Percentiles rank a stretch among this genome's conserved stretches.
phyloP scores from a whole-genome alignment of 2,329 filamentous ascomycete species.

The Claviceps fusiformis region DNA sequence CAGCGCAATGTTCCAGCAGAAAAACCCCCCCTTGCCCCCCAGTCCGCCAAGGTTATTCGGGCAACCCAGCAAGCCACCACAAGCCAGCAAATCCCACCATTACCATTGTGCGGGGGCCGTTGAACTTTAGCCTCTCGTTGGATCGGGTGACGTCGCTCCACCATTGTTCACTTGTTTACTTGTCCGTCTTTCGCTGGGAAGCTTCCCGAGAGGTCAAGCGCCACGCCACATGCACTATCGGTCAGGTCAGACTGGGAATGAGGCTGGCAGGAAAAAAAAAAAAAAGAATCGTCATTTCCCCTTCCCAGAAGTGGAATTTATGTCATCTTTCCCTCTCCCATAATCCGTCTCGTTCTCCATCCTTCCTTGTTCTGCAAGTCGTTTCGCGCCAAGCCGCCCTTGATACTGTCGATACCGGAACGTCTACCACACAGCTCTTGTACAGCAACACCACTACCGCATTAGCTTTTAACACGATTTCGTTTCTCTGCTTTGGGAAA shows the following conservation, averaged over 20 bases:
- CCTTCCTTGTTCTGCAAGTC: neutral
- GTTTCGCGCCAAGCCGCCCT: neutral
- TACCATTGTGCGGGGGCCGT: neutral
- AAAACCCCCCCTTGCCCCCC: neutral
- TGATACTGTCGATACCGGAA: neutral
- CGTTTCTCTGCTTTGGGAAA: neutral
- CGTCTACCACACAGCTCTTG: neutral
- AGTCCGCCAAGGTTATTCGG: neutral
- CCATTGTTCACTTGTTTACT: neutral
- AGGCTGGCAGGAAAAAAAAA: too few relatives aligned
- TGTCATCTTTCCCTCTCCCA: neutral
- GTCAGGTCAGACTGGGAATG: slow-evolving; percentile 2
- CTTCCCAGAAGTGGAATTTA: neutral
- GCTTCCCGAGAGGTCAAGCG: neutral
- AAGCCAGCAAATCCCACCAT: neutral
- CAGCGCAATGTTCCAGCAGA: slow-evolving; percentile 1
- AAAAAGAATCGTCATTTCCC: slow-evolving; percentile 8
- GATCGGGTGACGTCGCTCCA: slow-evolving; percentile 6
- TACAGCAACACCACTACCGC: neutral
- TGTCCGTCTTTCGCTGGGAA: neutral
- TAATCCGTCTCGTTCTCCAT: neutral
- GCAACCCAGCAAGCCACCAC: neutral
- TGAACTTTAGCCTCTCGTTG: neutral
- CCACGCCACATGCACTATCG: neutral
- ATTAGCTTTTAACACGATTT: neutral